Percentiles rank a stretch among this genome's conserved stretches.
Conservation (phyloP, 2,329 filamentous ascomycete genomes). For the Phyllosticta capitalensis region DNA sequence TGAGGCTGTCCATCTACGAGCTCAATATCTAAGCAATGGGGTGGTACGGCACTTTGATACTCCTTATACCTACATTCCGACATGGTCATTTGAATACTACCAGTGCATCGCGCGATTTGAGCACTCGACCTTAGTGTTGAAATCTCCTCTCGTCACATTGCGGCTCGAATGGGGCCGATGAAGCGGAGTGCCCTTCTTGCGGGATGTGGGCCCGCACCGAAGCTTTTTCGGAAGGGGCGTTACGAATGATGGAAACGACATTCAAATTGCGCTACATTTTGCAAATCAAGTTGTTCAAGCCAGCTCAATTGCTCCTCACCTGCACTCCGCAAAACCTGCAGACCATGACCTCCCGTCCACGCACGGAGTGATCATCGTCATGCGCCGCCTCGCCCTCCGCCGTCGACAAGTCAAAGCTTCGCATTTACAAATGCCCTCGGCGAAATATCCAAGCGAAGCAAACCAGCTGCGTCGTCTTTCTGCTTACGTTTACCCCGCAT, state of each 20-base stretch:
- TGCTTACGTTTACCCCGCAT: neutral
- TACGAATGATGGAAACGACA: neutral
- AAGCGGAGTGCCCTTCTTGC: neutral
- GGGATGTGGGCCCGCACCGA: neutral
- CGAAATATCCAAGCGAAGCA: neutral
- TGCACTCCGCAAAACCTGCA: neutral
- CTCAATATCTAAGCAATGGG: too few relatives aligned
- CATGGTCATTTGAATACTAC: too few relatives aligned
- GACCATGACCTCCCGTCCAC: neutral
- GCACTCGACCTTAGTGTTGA: too few relatives aligned
- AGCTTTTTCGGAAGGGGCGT: neutral
- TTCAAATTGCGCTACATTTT: neutral
- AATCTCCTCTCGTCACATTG: too few relatives aligned
- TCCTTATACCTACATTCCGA: too few relatives aligned
- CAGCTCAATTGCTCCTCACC: neutral
- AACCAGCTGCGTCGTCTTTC: neutral
- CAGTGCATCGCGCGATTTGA: too few relatives aligned
- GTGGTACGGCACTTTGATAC: too few relatives aligned
- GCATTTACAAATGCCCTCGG: neutral
- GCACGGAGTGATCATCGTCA: neutral
- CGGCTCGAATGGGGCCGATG: neutral
- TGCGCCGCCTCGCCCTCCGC: neutral
- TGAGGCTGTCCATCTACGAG: too few relatives aligned
- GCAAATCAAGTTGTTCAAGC: neutral
- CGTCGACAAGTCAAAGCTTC: neutral